phyloP scores from a whole-genome alignment of 2,329 filamentous ascomycete genomes.

The Pestalotiopsis sp. region DNA sequence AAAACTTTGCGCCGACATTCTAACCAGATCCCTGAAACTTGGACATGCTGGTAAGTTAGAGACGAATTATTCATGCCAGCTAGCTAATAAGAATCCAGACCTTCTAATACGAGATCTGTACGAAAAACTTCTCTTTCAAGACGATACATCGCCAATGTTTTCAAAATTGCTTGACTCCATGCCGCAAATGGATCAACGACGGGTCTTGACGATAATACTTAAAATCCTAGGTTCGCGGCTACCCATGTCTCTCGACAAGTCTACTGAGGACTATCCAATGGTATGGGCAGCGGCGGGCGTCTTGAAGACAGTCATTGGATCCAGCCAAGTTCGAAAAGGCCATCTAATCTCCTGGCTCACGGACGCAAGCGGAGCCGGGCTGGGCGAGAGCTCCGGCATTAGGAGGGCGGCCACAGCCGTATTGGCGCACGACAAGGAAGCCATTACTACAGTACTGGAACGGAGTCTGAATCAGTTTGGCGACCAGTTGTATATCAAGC shows the following conservation, averaged over 20 bases:
- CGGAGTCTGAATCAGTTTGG: conserved; percentile 76
- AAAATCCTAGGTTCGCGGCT: conserved; percentile 48
- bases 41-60: conserved; percentile 68
- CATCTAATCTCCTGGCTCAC: conserved; percentile 68
- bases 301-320: conserved; percentile 51
- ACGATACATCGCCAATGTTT: conserved; percentile 28
- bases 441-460: conserved; percentile 62
- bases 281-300: conserved; percentile 64
- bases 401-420: conserved; percentile 67
- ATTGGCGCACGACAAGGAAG: conserved; percentile 53
- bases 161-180: conserved; percentile 37
- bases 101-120: conserved; percentile 37
- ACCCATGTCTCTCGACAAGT: conserved; percentile 34
- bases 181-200: conserved; percentile 47
- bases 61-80: background rate
- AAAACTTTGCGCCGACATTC: conserved; percentile 49
- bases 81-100: conserved; percentile 36
- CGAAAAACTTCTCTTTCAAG: conserved; percentile 25
- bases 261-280: conserved; percentile 31
- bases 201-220: conserved; percentile 41
- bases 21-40: conserved; percentile 66
- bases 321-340: conserved; percentile 51
- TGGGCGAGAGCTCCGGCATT: conserved; percentile 66
- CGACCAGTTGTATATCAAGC: conserved; percentile 84
- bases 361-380: conserved; percentile 64